Evolutionary conservation across 164 flowering plant genomes (phyloP).

Genomic region (Buxus sempervirens): DNA sequence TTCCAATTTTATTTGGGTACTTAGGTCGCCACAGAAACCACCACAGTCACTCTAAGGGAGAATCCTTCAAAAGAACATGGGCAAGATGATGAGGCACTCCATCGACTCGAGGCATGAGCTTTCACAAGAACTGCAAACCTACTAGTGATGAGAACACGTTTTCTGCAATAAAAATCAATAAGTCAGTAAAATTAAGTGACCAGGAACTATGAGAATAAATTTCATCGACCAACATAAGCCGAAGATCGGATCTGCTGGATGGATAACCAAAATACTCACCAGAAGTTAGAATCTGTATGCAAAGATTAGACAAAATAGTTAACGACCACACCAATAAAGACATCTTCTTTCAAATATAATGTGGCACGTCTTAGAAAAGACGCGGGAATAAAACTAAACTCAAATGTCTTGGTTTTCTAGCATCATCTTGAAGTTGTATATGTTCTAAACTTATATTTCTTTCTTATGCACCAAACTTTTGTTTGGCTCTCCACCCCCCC

Average conservation of each 20-base stretch:
- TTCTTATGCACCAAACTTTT: too few relatives aligned
- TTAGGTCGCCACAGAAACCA: slow-evolving; percentile 81
- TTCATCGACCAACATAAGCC: background rate
- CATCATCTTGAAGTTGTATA: too few relatives aligned
- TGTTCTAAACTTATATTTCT: too few relatives aligned
- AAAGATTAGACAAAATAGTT: background rate
- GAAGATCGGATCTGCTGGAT: background rate
- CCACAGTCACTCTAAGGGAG: slow-evolving; percentile 94
- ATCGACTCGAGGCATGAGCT: slow-evolving; percentile 58
- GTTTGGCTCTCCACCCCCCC: too few relatives aligned
- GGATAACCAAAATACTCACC: background rate
- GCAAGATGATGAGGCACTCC: slow-evolving; percentile 64
- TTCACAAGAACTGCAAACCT: slow-evolving; percentile 84
- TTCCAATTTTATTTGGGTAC: slow-evolving; percentile 74
- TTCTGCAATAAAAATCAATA: slow-evolving; percentile 44
- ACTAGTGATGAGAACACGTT: slow-evolving; percentile 92
- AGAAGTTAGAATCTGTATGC: background rate
- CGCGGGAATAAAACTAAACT: too few relatives aligned
- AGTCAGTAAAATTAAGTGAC: background rate
- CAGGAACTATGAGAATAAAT: background rate
- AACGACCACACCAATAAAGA: background rate
- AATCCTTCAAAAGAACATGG: slow-evolving; percentile 84
- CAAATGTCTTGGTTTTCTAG: too few relatives aligned
- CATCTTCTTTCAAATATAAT: background rate
- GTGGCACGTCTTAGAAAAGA: background rate